Conservation (phyloP, 306 rosid genomes). For the Vachellia pachyceras region DNA sequence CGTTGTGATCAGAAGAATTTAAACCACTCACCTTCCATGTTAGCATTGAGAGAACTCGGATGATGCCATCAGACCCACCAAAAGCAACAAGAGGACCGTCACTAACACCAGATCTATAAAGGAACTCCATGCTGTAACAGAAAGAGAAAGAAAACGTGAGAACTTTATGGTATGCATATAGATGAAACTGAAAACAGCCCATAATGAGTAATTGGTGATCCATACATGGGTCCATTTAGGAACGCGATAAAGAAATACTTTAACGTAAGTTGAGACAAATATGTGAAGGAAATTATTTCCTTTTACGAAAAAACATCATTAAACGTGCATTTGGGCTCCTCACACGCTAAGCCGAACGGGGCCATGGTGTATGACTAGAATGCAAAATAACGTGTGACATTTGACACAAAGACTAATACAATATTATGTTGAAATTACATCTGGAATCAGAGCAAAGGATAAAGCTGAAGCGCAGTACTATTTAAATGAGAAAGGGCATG, state of each 20-base stretch:
- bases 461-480: background rate
- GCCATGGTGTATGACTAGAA: background rate
- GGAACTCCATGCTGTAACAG: conserved; percentile 95
- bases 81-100: conserved; percentile 99
- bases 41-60: conserved; percentile 97
- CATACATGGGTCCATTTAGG: background rate
- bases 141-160: conserved; percentile 32
- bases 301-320: too few species aligned
- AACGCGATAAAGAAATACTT: too few species aligned
- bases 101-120: conserved; percentile 76
- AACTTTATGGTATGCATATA: conserved; percentile 21
- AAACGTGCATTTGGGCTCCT: too few species aligned
- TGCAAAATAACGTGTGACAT: background rate
- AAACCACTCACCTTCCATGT: conserved; percentile 88
- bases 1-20: conserved; percentile 33
- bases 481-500: background rate
- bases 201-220: background rate
- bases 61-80: conserved; percentile 98
- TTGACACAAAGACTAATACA: background rate
- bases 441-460: background rate
- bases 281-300: too few species aligned
- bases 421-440: background rate
- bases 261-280: too few species aligned
- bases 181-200: conserved; percentile 31
- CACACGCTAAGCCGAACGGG: too few species aligned